Conservation (phyloP, 2,329 filamentous ascomycete species). For the Daldinia sp. region DNA sequence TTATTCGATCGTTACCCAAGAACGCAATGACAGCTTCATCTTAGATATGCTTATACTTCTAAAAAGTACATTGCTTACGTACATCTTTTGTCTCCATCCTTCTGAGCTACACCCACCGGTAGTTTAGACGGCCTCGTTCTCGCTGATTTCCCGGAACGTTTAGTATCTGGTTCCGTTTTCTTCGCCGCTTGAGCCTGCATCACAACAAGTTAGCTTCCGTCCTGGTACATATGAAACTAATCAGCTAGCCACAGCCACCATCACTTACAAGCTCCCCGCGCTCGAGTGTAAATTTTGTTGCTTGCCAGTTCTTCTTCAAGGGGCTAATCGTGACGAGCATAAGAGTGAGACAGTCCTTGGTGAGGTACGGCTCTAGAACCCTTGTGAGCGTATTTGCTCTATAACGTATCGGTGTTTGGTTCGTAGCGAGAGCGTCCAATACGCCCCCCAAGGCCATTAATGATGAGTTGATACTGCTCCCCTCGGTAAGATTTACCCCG, state of each 20-base stretch:
- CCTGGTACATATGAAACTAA: neutral
- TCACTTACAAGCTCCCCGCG: conserved; percentile 29
- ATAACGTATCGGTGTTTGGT: conserved; percentile 18
- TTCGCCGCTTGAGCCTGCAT: conserved; percentile 16
- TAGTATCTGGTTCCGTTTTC: neutral
- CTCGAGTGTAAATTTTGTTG: conserved; percentile 32
- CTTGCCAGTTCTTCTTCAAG: conserved; percentile 21
- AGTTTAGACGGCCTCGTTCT: neutral
- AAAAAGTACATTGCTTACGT: no score
- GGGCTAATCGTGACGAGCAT: conserved; percentile 46
- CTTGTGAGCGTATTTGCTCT: conserved; percentile 37
- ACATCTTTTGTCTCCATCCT: no score
- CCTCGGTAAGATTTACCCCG: conserved; percentile 33
- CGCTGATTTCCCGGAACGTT: neutral
- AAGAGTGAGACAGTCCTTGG: conserved; percentile 39
- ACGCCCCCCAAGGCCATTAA: conserved; percentile 30
- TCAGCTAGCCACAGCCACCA: neutral
- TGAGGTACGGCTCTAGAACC: conserved; percentile 38
- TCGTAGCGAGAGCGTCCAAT: conserved; percentile 30
- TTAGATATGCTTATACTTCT: no score
- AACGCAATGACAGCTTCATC: no score
- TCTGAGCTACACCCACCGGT: neutral
- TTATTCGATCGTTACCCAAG: no score
- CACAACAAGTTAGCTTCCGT: neutral
- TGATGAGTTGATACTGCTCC: conserved; percentile 38